Evolutionary conservation across 2,329 filamentous ascomycete genomes (phyloP).

Genomic region (Atkinsonella hypoxylon): DNA sequence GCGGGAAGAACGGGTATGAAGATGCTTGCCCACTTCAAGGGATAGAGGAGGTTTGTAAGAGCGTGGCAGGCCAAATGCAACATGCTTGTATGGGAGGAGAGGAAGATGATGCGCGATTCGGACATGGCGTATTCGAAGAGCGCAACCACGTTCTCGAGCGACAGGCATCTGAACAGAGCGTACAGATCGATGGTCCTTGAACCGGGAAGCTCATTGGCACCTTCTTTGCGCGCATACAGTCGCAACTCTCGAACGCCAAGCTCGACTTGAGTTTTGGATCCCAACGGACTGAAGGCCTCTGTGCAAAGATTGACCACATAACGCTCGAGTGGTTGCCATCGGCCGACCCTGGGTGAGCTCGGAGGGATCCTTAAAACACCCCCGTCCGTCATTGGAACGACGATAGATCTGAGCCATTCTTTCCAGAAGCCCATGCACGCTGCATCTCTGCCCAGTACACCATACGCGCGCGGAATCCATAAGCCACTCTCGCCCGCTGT

Average conservation of each 20-base stretch:
- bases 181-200: constrained; percentile 88
- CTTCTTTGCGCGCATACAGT: constrained; percentile 87
- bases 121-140: constrained; percentile 88
- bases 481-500: constrained; percentile 92
- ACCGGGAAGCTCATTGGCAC: constrained; percentile 82
- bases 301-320: constrained; percentile 97
- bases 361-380: constrained; percentile 70
- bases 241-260: constrained; percentile 79
- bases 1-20: constrained; percentile 88
- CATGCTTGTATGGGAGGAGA: constrained; percentile 95
- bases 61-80: constrained; percentile 84
- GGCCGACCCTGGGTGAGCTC: constrained; percentile 79
- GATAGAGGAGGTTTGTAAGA: constrained; percentile 76
- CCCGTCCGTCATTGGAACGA: constrained; percentile 94
- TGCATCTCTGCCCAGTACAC: constrained; percentile 75
- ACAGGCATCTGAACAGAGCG: constrained; percentile 79
- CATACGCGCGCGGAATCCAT: constrained; percentile 90
- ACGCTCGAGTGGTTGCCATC: constrained; percentile 92
- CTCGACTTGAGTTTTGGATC: constrained; percentile 93
- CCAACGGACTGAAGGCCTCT: constrained; percentile 82
- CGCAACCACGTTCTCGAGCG: constrained; percentile 82
- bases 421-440: constrained; percentile 91
- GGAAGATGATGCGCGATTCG: constrained; percentile 89
- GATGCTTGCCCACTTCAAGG: constrained; percentile 84
- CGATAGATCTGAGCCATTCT: constrained; percentile 86